Evolutionary conservation across 2,329 filamentous ascomycete genomes (phyloP), one percentile per base, ranked within the genome.

Genomic region (Diaporthe aspalathi): DNA sequence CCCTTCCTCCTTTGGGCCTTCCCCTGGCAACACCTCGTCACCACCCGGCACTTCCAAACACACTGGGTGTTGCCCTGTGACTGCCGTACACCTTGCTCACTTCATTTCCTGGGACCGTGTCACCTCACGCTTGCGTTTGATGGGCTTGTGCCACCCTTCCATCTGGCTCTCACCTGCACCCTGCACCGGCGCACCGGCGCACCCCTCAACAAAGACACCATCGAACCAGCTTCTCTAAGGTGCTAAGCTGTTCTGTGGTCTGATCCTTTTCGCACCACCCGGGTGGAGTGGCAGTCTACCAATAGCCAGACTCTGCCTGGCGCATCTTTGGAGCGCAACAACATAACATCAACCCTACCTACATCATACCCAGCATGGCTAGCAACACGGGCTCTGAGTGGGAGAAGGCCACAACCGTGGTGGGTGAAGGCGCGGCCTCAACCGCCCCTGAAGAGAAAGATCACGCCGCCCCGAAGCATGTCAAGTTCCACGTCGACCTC

Each of bases 401-500:
- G 40, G 53, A 68, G 45, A 68, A 60, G 2, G 67, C 53, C 43
- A 40, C 67, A 22, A 50, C 43, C 29, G 53, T 60, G 53, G 29
- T 50, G 27, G 45, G 43, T 14, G 53, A 68, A 32, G 47, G 47
- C 47, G 38, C 60, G 22, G 8, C 38, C 49, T 22, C 56, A 8
- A 38, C 11, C n/a, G 57, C 27, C 38, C 24, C 24, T 16, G 43
- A 40, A 8, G 66, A 32, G 7, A 68, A 60, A 27, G 63, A 53
- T 11, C 24, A 43, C 75, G 75, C 69, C 71, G 54, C 24, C 54
- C 76, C 66, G 63, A 40, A 68, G 29, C 53, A 60, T 22, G 43
- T 29, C 29, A 50, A 67, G 12, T 73, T 72, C 45, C 63, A 53
- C 8, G 60, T 74, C 22, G 71, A 78, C 69, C 67, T 78, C 40